These are phyloP conservation scores for Monosporascus cannonballus DNA, from an alignment of 2,329 filamentous ascomycete genomes.

Conservation along the genomic window DNA sequence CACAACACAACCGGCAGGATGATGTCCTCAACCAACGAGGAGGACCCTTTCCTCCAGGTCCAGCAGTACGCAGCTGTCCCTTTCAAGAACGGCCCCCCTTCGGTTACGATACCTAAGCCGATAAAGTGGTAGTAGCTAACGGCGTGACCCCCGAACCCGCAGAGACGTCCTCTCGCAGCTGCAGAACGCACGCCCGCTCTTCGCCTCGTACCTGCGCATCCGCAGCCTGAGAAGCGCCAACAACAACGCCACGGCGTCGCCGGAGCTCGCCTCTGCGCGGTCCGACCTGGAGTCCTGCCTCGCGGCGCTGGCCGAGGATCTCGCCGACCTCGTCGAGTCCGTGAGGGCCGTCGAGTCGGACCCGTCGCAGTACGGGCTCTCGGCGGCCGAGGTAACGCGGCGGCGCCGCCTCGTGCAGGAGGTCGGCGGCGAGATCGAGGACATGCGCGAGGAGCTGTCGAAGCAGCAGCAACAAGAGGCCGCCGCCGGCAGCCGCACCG, in stretches of 20 bases:
- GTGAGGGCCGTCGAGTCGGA: conserved; percentile 84
- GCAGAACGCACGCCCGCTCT: conserved; percentile 73
- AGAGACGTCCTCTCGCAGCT: conserved; percentile 88
- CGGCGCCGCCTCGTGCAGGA: conserved; percentile 80
- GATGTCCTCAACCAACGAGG: conserved; percentile 63
- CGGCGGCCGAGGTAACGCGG: conserved; percentile 73
- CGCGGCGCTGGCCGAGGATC: conserved; percentile 69
- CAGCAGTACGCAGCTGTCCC: conserved; percentile 48
- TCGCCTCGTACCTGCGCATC: conserved; percentile 93
- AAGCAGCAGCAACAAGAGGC: conserved; percentile 33
- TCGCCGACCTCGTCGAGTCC: conserved; percentile 80
- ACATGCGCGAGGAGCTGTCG: conserved; percentile 78
- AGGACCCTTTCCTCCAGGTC: conserved; percentile 68
- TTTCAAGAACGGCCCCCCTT: conserved; percentile 1
- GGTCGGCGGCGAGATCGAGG: conserved; percentile 80
- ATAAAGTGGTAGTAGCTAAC: no score
- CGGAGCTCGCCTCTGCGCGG: conserved; percentile 77
- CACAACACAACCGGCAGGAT: conserved; percentile 35
- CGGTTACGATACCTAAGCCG: background rate
- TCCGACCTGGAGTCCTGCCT: conserved; percentile 62
- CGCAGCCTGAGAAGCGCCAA: conserved; percentile 67
- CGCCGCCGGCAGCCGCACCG: background rate
- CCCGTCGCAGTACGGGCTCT: conserved; percentile 80
- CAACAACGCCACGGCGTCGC: conserved; percentile 53
- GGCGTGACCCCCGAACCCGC: conserved; percentile 7